Evolutionary conservation across 345 rosid genomes (phyloP), one percentile per base, ranked within the genome.

Genomic region (Leavenworthia alabamica): DNA sequence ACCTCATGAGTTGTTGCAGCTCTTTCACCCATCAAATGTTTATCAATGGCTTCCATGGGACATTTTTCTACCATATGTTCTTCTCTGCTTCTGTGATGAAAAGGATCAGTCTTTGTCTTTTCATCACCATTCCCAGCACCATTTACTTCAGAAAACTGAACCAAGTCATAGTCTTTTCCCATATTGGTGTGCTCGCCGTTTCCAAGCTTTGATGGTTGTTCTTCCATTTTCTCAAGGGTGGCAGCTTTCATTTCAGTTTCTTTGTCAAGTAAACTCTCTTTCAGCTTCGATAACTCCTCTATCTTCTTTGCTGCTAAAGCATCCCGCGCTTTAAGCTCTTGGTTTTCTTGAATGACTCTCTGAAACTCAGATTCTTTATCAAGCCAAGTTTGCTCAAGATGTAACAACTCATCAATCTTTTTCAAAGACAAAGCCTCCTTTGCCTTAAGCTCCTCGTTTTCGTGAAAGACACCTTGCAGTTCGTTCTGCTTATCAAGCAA

Each of bases 141-240:
- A 60, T 85, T 85, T 73, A 82, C 94, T 73, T 82, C 86, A 2
- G 89, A 90, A 77, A 88, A 90, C 60, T 88, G 94, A 53, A 88
- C 87, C 73, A 87, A 72, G 73, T 87, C 94, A 63, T 83, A 83
- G 60, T 88, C 96, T 66, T 85, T 85, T 67, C 85, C 88, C 65
- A 81, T 73, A 44, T 72, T 42, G 36, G 27, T 65, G 9, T 20
- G 24, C 37, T 80, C 75, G 16, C 71, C 40, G 46, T 60, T 66
- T 40, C 74, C 97, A 71, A 22, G 23, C 24, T 50, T 29, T 50
- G 39, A 50, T 50, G 37, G 12, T 9, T 9, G 19, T 9, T 29
- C 56, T 50, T 48, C 35, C 35, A 26, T 2, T 27, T 79, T 85
- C 67, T 73, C 60, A 9, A 67, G 51, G 15, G 84, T 68, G 32